phyloP scores from a whole-genome alignment of 2,329 filamentous ascomycete species.

The Chaetomiaceae sp. region DNA sequence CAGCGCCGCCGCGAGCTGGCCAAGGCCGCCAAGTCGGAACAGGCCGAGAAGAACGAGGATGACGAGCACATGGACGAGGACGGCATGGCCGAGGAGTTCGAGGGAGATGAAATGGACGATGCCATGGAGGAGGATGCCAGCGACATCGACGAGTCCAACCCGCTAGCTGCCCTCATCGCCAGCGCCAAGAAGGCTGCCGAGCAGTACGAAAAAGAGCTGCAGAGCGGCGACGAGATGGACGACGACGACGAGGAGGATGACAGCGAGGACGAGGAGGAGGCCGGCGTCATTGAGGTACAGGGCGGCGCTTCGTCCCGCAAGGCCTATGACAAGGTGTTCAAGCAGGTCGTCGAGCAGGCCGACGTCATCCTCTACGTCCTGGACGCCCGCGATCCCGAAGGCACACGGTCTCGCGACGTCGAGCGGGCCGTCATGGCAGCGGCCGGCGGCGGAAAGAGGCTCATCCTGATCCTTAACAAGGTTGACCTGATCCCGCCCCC shows the following conservation, averaged over 20 bases:
- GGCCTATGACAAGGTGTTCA: conserved; percentile 94
- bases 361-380: conserved; percentile 92
- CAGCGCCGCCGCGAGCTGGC: conserved; percentile 66
- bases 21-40: conserved; percentile 59
- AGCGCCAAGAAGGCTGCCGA: conserved; percentile 75
- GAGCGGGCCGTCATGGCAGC: conserved; percentile 91
- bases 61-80: conserved; percentile 49
- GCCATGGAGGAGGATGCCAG: conserved; percentile 47
- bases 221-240: conserved; percentile 55
- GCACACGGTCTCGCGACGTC: conserved; percentile 83
- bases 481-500: conserved; percentile 82
- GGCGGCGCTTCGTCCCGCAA: conserved; percentile 65
- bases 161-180: conserved; percentile 86
- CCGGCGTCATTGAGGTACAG: conserved; percentile 46
- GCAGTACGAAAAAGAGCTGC: conserved; percentile 64
- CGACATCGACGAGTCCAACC: conserved; percentile 68
- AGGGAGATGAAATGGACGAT: conserved; percentile 56
- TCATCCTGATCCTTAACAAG: conserved; percentile 93
- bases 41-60: conserved; percentile 43
- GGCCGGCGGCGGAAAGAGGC: conserved; percentile 73
- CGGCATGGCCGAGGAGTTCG: conserved; percentile 49
- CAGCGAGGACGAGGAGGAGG: conserved; percentile 50
- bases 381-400: conserved; percentile 86
- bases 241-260: conserved; percentile 52
- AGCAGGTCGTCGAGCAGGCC: conserved; percentile 81